phyloP scores from a whole-genome alignment of 805 yeast species.

The Candida silvicultrix region DNA sequence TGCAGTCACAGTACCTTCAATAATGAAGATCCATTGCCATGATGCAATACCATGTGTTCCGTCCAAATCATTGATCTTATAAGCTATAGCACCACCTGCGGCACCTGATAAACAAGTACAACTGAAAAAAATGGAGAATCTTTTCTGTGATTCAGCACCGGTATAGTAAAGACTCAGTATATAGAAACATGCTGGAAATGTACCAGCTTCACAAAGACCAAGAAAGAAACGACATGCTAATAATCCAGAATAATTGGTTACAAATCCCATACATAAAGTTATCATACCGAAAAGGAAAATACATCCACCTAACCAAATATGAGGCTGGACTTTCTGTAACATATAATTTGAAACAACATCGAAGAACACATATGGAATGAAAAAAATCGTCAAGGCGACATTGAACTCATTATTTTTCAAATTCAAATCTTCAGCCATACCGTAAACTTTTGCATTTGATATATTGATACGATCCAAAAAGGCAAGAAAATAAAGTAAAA shows the following conservation, averaged over 20 bases:
- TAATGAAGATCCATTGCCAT: conserved; percentile 46
- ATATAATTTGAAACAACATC: conserved; percentile 33
- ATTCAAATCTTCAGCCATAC: conserved; percentile 48
- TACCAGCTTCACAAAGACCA: conserved; percentile 48
- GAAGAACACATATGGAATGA: conserved; percentile 37
- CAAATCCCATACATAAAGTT: conserved; percentile 38
- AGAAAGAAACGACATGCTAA: conserved; percentile 42
- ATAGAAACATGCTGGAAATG: conserved; percentile 45
- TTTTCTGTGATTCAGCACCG: conserved; percentile 39
- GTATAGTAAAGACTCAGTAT: conserved; percentile 42
- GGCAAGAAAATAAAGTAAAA: conserved; percentile 66
- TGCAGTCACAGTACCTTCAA: conserved; percentile 41
- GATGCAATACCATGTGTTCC: conserved; percentile 40
- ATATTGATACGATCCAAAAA: conserved; percentile 80
- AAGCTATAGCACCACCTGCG: conserved; percentile 48
- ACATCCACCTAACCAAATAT: conserved; percentile 29
- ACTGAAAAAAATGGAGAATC: conserved; percentile 43
- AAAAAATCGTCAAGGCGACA: conserved; percentile 40
- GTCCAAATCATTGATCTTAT: conserved; percentile 35
- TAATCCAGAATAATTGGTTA: conserved; percentile 35
- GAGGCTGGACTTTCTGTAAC: conserved; percentile 32
- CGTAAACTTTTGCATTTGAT: conserved; percentile 73
- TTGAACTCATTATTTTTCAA: conserved; percentile 39
- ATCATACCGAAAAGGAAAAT: conserved; percentile 33
- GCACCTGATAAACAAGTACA: conserved; percentile 51